Evolutionary conservation across 257 asterid species (phyloP).

Genomic region (Nicotiana noctiflora): DNA sequence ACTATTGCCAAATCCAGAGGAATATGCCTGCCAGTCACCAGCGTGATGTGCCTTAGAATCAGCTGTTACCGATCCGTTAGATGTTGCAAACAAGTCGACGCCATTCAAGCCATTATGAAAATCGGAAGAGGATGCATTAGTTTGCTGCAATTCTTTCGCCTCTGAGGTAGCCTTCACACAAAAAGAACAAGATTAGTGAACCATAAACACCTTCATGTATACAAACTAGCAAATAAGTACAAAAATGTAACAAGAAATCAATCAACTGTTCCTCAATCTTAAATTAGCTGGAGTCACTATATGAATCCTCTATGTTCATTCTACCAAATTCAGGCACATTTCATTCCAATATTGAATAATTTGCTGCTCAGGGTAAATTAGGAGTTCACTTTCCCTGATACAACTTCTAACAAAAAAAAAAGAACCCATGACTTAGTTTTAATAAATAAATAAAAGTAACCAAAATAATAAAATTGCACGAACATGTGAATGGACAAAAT

Average conservation of each 20-base stretch:
- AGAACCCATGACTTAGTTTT: not conserved
- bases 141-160: slow-evolving; percentile 28
- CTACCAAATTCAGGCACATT: not conserved
- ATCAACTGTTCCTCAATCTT: not conserved
- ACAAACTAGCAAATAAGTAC: not conserved
- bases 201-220: not conserved
- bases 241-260: not conserved
- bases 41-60: not conserved
- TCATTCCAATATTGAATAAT: not conserved
- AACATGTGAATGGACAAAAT: not conserved
- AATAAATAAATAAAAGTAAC: not conserved
- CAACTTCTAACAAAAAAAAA: not conserved
- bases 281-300: not conserved
- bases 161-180: slow-evolving; percentile 38
- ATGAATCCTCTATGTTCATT: not conserved
- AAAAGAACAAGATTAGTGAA: slow-evolving; percentile 25
- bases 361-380: not conserved
- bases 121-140: slow-evolving; percentile 25
- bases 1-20: slow-evolving; percentile 13
- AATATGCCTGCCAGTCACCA: not conserved
- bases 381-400: not conserved
- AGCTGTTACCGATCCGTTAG: not conserved
- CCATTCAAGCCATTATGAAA: slow-evolving; percentile 22
- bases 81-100: slow-evolving; percentile 3
- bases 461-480: not conserved